A percentile compares a stretch with the other conserved stretches of the same genome.
Evolutionary conservation across 1,284 basidiomycete genomes (phyloP).

Genomic region (Cryptococcus amylolentus): DNA sequence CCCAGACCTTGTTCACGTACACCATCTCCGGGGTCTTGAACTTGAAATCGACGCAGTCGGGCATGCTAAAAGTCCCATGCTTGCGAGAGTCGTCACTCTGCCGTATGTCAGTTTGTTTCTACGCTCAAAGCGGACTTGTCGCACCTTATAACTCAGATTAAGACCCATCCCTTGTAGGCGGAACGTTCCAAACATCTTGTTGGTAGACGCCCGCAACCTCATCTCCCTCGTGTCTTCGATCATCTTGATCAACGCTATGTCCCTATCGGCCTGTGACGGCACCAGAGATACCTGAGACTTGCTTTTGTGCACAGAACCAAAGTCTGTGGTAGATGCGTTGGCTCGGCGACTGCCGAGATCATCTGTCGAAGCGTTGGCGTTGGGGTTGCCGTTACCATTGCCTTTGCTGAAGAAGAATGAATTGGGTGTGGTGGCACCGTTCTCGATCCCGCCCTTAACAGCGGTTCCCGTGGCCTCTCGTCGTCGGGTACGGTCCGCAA

Average conservation of each 20-base stretch:
- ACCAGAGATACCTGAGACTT: slow-evolving; percentile 19
- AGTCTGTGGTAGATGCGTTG: not conserved
- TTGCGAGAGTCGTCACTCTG: slow-evolving; percentile 52
- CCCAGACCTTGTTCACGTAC: slow-evolving; percentile 81
- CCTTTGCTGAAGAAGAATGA: slow-evolving; percentile 4
- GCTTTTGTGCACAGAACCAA: slow-evolving; percentile 22
- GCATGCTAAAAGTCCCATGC: slow-evolving; percentile 42
- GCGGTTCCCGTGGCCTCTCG: slow-evolving; percentile 10
- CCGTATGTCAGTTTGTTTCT: not conserved
- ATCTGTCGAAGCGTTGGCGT: slow-evolving; percentile 2
- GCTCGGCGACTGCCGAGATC: not conserved
- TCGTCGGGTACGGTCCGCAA: slow-evolving; percentile 50
- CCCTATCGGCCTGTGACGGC: slow-evolving; percentile 6
- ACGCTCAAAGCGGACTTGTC: slow-evolving; percentile 3
- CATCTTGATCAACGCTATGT: not conserved
- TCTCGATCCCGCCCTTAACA: slow-evolving; percentile 26
- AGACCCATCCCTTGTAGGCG: slow-evolving; percentile 60
- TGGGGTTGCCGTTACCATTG: not conserved
- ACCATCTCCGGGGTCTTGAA: slow-evolving; percentile 59
- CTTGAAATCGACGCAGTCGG: slow-evolving; percentile 55
- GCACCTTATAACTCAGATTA: slow-evolving; percentile 53
- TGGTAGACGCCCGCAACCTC: slow-evolving; percentile 51
- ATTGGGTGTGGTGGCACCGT: slow-evolving; percentile 3
- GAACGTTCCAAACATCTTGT: slow-evolving; percentile 73
- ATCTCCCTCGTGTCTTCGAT: slow-evolving; percentile 45